Base-by-base conservation (phyloP, 495 filamentous ascomycete genomes). In the Cryomyces minteri region DNA sequence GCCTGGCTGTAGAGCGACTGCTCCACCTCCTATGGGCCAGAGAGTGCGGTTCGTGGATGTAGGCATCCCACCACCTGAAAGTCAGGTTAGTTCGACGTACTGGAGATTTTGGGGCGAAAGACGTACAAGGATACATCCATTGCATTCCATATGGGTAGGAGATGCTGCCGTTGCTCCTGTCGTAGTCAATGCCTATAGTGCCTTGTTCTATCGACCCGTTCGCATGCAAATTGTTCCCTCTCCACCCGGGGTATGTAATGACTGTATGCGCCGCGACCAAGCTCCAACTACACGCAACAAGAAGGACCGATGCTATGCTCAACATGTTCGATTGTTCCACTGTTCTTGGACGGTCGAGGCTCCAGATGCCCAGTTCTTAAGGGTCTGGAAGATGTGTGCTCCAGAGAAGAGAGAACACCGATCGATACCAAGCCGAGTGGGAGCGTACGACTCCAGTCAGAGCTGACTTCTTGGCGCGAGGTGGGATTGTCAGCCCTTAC, bases 91-190 rank as follows among this genome's bases (percentile, higher is more conserved):
- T 25, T 25, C 18, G 2, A 25, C 18, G 2, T 25, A 25, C 18
- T 25, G 18, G 18, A 25, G 2, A 2, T 25, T 25, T 2, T 25
- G 18, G 18, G 1, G 18, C 18, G 18, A 25, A 44, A n/a, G 43
- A 67, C 83, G 69, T 67, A 98, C 90, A 98, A 64, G 92, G 90
- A 69, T 95, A 98, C 61, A 80, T 77, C 88, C 90, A 96, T 66
- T 94, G 82, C 84, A 94, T 88, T 64, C 92, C 90, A 54, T 84
- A 93, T 4, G 87, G 87, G 56, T 74, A 92, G 29, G 18, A 25
- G 18, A 25, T 25, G 18, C 64, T 62, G 36, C 58, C 60, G 43
- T 68, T 71, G n/a, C 42, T 41, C 54, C 60, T 52, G 40, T 57
- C 51, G 46, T 55, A 60, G 11, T 68, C 69, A 0, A 66, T 59